phyloP scores from a whole-genome alignment of 257 asterid genomes.

The Coffea canephora region DNA sequence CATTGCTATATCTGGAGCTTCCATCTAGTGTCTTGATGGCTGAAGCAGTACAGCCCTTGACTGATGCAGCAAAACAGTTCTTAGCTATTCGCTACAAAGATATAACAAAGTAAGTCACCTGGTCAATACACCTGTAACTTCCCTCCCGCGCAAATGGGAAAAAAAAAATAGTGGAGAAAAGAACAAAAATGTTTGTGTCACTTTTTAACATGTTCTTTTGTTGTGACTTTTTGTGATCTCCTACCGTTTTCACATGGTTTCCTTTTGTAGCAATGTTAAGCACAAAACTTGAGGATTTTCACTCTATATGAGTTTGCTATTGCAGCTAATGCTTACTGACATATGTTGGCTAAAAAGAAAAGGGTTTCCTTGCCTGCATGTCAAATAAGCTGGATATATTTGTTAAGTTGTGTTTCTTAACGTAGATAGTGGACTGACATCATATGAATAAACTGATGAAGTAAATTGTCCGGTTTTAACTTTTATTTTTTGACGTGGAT shows the following conservation, averaged over 20 bases:
- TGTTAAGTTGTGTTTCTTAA: background rate
- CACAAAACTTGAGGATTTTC: background rate
- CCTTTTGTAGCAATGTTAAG: background rate
- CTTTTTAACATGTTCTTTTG: background rate
- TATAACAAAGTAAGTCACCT: slow-evolving; percentile 60
- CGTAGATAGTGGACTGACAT: background rate
- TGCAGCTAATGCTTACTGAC: background rate
- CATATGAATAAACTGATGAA: background rate
- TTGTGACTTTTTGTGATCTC: background rate
- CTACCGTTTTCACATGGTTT: background rate
- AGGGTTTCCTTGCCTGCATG: background rate
- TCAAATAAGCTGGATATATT: background rate
- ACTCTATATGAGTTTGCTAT: background rate
- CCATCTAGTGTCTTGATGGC: slow-evolving; percentile 86
- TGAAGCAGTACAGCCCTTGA: slow-evolving; percentile 92
- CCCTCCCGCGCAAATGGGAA: too few species aligned
- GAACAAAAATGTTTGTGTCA: too few species aligned
- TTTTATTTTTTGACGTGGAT: slow-evolving; percentile 4
- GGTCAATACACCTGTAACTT: background rate
- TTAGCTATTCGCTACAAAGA: slow-evolving; percentile 78
- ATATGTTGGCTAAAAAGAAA: background rate
- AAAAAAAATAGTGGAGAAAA: too few species aligned
- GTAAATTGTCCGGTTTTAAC: background rate
- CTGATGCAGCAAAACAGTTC: slow-evolving; percentile 86
- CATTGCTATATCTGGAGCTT: slow-evolving; percentile 83